Percentiles rank a stretch among this genome's conserved stretches.
These are phyloP conservation scores for Trypanosoma scelopori DNA, from an alignment of 208 protist genomes.

Conservation along the genomic window DNA sequence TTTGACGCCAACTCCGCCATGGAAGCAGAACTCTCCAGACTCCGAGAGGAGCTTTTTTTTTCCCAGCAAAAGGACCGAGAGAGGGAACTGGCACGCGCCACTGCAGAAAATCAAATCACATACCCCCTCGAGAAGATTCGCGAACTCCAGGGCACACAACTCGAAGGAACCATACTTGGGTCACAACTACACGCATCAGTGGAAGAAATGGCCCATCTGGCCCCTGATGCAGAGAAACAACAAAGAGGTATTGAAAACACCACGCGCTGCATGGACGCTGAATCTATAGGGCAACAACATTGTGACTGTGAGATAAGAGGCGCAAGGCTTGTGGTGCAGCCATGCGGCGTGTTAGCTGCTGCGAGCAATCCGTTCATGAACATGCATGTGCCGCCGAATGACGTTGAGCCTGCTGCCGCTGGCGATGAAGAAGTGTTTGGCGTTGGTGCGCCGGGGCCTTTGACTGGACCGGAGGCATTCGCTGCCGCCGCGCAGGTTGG, in stretches of 20 bases:
- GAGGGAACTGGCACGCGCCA: background rate
- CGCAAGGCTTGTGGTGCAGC: no score
- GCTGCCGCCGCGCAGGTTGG: no score
- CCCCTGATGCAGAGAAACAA: no score
- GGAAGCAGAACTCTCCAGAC: background rate
- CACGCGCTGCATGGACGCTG: no score
- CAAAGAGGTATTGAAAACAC: no score
- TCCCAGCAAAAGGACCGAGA: background rate
- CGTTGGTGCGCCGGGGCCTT: background rate
- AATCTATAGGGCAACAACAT: no score
- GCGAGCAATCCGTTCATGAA: slow-evolving; percentile 5
- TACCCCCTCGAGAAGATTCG: slow-evolving; percentile 9
- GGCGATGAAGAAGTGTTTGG: slow-evolving; percentile 6
- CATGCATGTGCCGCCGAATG: background rate
- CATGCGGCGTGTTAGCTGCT: background rate
- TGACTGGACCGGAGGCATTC: background rate
- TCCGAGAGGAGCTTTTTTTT: background rate
- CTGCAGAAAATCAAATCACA: background rate
- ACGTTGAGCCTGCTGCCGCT: background rate
- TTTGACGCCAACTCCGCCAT: background rate
- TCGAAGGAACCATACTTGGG: background rate
- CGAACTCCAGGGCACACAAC: slow-evolving; percentile 1
- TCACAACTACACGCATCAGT: no score
- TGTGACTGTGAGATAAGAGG: no score
- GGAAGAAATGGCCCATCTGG: no score